These are phyloP conservation scores for Tulasnella sp. DNA, from an alignment of 768 basidiomycete genomes.

Conservation along the genomic window DNA sequence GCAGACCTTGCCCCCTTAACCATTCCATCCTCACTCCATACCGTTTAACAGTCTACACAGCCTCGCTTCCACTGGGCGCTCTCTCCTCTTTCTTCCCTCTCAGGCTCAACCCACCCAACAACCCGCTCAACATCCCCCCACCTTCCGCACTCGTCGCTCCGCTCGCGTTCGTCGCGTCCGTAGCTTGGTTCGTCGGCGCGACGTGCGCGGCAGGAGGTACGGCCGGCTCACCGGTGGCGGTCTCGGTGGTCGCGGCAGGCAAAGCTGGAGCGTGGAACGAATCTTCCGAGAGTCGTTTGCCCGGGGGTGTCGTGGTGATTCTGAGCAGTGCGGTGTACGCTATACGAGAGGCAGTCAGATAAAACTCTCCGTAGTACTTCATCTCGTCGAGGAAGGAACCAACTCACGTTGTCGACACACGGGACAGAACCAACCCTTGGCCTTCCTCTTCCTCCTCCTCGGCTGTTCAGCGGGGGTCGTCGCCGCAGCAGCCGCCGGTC, in stretches of 20 bases:
- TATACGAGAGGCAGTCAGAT: conserved; percentile 22
- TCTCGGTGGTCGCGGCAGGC: background rate
- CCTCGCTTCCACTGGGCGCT: background rate
- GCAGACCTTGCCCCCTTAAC: no score
- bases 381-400: background rate
- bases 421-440: conserved; percentile 96
- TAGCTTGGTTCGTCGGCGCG: background rate
- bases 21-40: background rate
- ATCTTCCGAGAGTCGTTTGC: conserved; percentile 9
- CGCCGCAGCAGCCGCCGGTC: conserved; percentile 5
- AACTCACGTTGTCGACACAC: conserved; percentile 90
- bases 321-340: conserved; percentile 83
- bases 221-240: background rate
- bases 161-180: background rate
- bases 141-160: background rate
- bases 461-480: conserved; percentile 19
- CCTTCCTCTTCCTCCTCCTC: conserved; percentile 63
- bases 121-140: background rate
- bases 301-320: conserved; percentile 58
- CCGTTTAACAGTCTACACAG: background rate
- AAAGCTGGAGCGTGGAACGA: background rate
- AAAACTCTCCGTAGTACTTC: background rate
- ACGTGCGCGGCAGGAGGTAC: background rate
- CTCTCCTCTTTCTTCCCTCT: background rate
- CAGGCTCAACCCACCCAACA: background rate